A percentile compares a stretch with the other conserved stretches of the same genome.
phyloP scores from a whole-genome alignment of 2,329 filamentous ascomycete genomes.

The Bipolaris zeicola region DNA sequence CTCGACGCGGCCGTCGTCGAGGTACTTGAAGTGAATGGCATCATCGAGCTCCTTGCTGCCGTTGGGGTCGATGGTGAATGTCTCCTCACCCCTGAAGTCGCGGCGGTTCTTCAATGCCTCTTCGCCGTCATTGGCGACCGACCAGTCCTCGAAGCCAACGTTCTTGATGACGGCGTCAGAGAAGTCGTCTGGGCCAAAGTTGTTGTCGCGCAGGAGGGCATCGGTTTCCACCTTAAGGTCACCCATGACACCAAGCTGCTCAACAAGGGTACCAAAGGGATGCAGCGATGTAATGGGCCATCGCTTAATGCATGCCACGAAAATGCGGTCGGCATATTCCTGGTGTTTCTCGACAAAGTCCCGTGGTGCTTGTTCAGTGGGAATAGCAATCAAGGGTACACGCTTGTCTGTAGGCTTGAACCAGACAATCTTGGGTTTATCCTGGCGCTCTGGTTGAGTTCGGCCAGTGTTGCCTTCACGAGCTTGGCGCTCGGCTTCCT shows the following conservation, averaged over 20 bases:
- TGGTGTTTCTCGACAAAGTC: conserved; percentile 99
- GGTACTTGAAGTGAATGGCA: conserved; percentile 87
- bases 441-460: conserved; percentile 81
- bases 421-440: conserved; percentile 99
- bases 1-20: conserved; percentile 84
- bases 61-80: conserved; percentile 91
- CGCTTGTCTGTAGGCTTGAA: conserved; percentile 99
- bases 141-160: conserved; percentile 91
- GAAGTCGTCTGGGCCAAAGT: conserved; percentile 97
- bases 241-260: conserved; percentile 96
- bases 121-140: conserved; percentile 81
- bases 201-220: conserved; percentile 95
- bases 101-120: conserved; percentile 73
- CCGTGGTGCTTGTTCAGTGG: conserved; percentile 93
- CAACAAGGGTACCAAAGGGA: conserved; percentile 95
- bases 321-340: conserved; percentile 96
- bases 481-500: conserved; percentile 92
- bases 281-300: conserved; percentile 99
- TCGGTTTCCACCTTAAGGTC: conserved; percentile 98
- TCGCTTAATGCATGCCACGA: conserved; percentile 98
- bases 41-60: conserved; percentile 88
- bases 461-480: conserved; percentile 78
- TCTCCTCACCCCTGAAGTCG: conserved; percentile 86
- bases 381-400: conserved; percentile 95
- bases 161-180: conserved; percentile 94